Conservation (phyloP, 2,329 filamentous ascomycete species). For the Hypomyces rosellus region DNA sequence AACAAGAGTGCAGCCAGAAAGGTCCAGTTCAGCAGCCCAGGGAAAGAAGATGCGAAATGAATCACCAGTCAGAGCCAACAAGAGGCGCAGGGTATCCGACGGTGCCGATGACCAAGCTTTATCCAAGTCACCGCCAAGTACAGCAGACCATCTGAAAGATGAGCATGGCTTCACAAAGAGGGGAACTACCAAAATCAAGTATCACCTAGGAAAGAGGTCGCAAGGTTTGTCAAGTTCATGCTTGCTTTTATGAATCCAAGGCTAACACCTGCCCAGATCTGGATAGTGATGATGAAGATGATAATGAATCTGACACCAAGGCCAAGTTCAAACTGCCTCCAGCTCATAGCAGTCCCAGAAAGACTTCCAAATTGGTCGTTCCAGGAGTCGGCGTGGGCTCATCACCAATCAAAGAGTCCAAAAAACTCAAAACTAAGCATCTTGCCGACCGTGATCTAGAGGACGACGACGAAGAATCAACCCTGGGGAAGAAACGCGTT, state of each 20-base stretch:
- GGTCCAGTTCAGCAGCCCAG: no score
- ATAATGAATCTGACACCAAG: neutral
- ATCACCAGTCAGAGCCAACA: neutral
- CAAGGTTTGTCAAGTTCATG: neutral
- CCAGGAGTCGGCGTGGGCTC: neutral
- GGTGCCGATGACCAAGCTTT: conserved; percentile 8
- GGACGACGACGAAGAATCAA: neutral
- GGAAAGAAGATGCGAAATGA: neutral
- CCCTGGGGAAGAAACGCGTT: neutral
- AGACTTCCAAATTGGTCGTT: conserved; percentile 1
- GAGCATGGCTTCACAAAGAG: conserved; percentile 20
- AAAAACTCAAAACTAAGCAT: neutral
- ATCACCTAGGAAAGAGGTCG: conserved; percentile 15
- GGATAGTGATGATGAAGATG: neutral
- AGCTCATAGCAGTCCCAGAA: conserved; percentile 7
- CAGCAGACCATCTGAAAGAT: conserved; percentile 18
- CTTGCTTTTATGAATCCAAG: neutral
- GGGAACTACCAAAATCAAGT: conserved; percentile 18
- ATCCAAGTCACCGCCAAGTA: conserved; percentile 9
- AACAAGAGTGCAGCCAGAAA: neutral
- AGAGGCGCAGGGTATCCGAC: conserved; percentile 8
- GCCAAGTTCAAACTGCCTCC: neutral
- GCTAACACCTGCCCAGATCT: neutral
- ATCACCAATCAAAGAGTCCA: conserved; percentile 1
- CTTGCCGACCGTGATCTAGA: neutral